Percentiles rank a stretch among this genome's conserved stretches.
phyloP scores from a whole-genome alignment of 164 flowering plant species.

The Santalum album region DNA sequence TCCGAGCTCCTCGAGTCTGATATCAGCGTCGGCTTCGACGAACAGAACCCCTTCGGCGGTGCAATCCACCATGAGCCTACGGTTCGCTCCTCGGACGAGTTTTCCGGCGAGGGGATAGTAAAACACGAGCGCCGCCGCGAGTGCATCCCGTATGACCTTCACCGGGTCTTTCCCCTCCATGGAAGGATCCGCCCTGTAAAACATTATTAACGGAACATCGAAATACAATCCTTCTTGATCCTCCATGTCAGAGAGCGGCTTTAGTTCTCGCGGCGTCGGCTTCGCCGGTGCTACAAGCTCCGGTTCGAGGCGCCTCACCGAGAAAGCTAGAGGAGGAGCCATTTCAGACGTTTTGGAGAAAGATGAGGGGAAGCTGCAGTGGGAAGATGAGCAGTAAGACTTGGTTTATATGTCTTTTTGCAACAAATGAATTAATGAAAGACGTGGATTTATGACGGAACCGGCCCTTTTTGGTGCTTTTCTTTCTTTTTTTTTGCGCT shows the following conservation, averaged over 20 bases:
- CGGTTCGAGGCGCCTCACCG: slow-evolving; percentile 16
- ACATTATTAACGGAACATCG: slow-evolving; percentile 25
- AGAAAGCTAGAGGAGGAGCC: slow-evolving; percentile 3
- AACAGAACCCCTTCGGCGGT: neutral
- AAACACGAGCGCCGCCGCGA: neutral
- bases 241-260: slow-evolving; percentile 37
- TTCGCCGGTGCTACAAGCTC: slow-evolving; percentile 30
- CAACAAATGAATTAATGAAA: too few relatives aligned
- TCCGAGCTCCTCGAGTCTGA: neutral
- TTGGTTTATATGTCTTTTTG: too few relatives aligned
- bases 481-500: too few relatives aligned
- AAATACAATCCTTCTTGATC: slow-evolving; percentile 31
- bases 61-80: neutral
- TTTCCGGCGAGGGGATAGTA: neutral
- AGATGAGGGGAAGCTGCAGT: too few relatives aligned
- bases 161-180: neutral
- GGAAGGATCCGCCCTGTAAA: slow-evolving; percentile 14
- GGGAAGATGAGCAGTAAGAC: too few relatives aligned
- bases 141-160: neutral
- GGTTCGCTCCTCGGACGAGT: neutral
- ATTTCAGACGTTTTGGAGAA: too few relatives aligned
- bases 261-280: slow-evolving; percentile 28
- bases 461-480: too few relatives aligned
- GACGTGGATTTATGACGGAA: too few relatives aligned
- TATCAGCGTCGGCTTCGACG: neutral